phyloP scores from a whole-genome alignment of 306 rosid genomes.

The Quercus rubra region DNA sequence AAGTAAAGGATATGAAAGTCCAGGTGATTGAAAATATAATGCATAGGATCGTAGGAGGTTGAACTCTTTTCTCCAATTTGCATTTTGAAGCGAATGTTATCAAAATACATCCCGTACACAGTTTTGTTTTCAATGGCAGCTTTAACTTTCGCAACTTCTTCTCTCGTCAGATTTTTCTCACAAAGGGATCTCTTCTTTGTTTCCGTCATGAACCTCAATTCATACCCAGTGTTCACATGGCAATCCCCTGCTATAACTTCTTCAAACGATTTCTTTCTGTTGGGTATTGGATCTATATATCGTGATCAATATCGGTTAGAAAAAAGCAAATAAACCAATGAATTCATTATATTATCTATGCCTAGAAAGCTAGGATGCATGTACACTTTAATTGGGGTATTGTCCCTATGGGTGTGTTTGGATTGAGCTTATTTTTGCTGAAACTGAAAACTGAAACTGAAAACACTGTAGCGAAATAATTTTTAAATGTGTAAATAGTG shows the following conservation, averaged over 20 bases:
- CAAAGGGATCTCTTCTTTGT: background rate
- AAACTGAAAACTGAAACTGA: no score
- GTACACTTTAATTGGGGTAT: no score
- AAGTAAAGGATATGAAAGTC: background rate
- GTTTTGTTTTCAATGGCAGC: background rate
- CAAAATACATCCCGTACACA: constrained; percentile 11
- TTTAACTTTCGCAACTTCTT: constrained; percentile 8
- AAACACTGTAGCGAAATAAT: no score
- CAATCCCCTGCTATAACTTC: constrained; percentile 19
- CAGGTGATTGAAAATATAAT: constrained; percentile 9
- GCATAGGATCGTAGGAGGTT: no score
- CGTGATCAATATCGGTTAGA: no score
- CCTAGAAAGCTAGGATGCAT: no score
- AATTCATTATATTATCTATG: no score
- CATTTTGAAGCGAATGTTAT: background rate
- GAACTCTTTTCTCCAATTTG: background rate
- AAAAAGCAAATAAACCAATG: no score
- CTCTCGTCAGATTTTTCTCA: constrained; percentile 1
- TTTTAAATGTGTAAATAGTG: no score
- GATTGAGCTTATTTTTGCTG: no score
- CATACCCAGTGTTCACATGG: constrained; percentile 15
- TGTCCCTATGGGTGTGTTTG: no score
- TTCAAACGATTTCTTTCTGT: constrained; percentile 1
- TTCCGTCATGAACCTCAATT: constrained; percentile 9
- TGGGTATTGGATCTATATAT: background rate